A percentile compares a stretch with the other conserved stretches of the same genome.
Evolutionary conservation across 2,329 filamentous ascomycete genomes (phyloP).

Genomic region (Xylaria sp.): DNA sequence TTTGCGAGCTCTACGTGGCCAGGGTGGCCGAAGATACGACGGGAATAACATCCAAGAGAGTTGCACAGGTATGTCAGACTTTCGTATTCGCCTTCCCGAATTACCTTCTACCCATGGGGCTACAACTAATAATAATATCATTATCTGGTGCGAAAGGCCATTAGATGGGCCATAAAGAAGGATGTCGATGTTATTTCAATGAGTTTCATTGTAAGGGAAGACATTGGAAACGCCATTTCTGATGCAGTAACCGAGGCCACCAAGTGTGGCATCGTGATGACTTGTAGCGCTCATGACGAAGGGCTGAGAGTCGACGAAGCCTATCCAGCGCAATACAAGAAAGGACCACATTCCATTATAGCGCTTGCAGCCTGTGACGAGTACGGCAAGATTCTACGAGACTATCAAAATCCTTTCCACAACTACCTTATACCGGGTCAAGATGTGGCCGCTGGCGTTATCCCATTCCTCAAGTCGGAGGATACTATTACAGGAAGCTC

Average conservation of each 20-base stretch:
- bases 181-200: conserved; percentile 16
- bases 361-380: background rate
- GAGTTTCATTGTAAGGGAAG: conserved; percentile 4
- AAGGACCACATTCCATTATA: too few species aligned
- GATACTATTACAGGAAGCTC: conserved; percentile 30
- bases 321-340: background rate
- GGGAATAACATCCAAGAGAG: background rate
- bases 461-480: conserved; percentile 10
- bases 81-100: background rate
- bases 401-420: background rate
- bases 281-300: conserved; percentile 18
- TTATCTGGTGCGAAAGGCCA: too few species aligned
- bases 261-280: conserved; percentile 1
- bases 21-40: background rate
- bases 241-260: background rate
- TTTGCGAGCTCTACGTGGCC: conserved; percentile 5
- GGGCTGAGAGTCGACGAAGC: background rate
- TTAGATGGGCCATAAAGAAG: background rate
- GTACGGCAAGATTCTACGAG: background rate
- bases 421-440: background rate
- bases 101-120: too few species aligned
- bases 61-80: background rate
- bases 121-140: too few species aligned
- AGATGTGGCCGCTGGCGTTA: conserved; percentile 4
- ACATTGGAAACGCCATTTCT: too few species aligned